phyloP scores from a whole-genome alignment of 1,284 basidiomycete species.

The Apiotrichum veenhuisii region DNA sequence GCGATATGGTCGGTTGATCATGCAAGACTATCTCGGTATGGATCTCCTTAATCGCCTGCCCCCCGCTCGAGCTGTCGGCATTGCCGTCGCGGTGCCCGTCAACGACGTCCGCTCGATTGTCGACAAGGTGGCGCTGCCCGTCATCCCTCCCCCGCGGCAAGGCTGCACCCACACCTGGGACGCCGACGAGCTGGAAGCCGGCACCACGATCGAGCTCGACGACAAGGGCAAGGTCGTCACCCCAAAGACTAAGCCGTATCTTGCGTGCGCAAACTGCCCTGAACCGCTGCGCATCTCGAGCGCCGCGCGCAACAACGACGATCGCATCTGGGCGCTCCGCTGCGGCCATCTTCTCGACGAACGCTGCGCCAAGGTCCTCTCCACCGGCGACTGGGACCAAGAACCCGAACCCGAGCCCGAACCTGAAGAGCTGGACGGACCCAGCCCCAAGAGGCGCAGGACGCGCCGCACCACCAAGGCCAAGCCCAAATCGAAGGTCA shows the following conservation, averaged over 20 bases:
- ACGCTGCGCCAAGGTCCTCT: slow-evolving; percentile 34
- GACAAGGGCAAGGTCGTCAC: slow-evolving; percentile 27
- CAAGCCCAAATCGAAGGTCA: too few relatives aligned
- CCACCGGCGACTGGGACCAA: background rate
- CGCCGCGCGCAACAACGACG: slow-evolving; percentile 30
- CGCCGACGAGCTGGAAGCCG: slow-evolving; percentile 16
- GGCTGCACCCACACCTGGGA: slow-evolving; percentile 33
- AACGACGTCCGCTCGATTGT: slow-evolving; percentile 26
- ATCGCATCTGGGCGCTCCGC: slow-evolving; percentile 42
- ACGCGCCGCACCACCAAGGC: background rate
- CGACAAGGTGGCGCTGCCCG: slow-evolving; percentile 17
- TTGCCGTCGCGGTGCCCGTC: background rate
- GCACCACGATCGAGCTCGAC: slow-evolving; percentile 22
- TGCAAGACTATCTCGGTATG: too few relatives aligned
- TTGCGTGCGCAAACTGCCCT: slow-evolving; percentile 41
- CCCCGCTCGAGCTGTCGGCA: too few relatives aligned
- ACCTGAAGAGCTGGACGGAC: too few relatives aligned
- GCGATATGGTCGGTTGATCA: background rate
- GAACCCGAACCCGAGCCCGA: too few relatives aligned
- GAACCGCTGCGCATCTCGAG: slow-evolving; percentile 35
- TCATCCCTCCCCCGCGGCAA: slow-evolving; percentile 3
- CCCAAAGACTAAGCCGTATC: slow-evolving; percentile 17
- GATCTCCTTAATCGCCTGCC: too few relatives aligned
- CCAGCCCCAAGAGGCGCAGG: slow-evolving; percentile 2
- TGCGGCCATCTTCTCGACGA: slow-evolving; percentile 50